phyloP scores from a whole-genome alignment of 1,284 basidiomycete genomes.

The Leccinum subatratum region DNA sequence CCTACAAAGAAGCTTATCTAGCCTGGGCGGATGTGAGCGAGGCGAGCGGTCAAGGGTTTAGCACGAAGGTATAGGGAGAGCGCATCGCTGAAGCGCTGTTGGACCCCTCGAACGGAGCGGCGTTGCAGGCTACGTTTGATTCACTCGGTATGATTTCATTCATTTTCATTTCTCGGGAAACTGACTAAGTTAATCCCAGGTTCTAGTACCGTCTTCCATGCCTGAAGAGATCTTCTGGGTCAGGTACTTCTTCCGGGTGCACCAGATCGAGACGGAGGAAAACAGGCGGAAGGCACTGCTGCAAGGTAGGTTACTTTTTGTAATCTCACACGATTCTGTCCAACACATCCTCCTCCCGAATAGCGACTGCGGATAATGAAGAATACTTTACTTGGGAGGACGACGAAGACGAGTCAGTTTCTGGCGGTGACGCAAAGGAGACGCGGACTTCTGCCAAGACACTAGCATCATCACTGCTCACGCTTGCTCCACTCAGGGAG shows the following conservation, averaged over 20 bases:
- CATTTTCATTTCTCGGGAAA: conserved; percentile 2
- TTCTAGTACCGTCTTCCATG: conserved; percentile 67
- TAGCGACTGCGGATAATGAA: conserved; percentile 58
- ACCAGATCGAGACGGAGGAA: conserved; percentile 82
- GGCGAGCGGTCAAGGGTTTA: conserved; percentile 50
- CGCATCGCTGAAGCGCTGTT: conserved; percentile 49
- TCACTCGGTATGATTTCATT: conserved; percentile 49
- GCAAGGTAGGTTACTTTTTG: conserved; percentile 48
- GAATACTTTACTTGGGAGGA: conserved; percentile 82
- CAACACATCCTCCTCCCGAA: conserved; percentile 8
- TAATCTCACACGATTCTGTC: conserved; percentile 5
- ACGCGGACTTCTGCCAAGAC: conserved; percentile 8
- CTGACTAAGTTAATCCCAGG: conserved; percentile 3
- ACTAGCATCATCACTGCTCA: conserved; percentile 26
- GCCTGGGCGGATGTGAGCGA: conserved; percentile 54
- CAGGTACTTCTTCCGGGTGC: conserved; percentile 85
- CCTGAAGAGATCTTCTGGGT: conserved; percentile 78
- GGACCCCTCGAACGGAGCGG: conserved; percentile 51
- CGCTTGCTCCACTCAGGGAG: conserved; percentile 30
- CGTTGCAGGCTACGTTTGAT: conserved; percentile 56
- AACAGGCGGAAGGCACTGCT: conserved; percentile 76
- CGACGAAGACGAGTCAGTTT: conserved; percentile 55
- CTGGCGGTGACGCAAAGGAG: conserved; percentile 18
- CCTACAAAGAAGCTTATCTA: conserved; percentile 52
- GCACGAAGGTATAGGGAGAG: conserved; percentile 53